phyloP scores from a whole-genome alignment of 805 yeast genomes.

The Ogataea kodamae region DNA sequence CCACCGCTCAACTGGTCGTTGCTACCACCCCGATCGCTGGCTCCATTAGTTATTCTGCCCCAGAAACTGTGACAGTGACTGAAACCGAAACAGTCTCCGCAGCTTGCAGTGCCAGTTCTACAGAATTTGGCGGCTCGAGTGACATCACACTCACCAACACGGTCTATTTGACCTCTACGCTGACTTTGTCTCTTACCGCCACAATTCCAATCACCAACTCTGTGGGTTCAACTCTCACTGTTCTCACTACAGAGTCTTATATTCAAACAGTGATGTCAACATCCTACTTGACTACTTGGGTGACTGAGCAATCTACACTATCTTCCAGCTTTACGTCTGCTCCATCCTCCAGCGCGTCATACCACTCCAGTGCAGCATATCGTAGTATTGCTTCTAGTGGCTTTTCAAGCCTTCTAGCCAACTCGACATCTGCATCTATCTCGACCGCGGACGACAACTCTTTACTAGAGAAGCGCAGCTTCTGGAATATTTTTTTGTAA shows the following conservation, averaged over 20 bases:
- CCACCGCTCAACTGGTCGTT: constrained; percentile 9
- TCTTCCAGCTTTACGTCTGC: constrained; percentile 9
- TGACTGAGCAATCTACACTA: constrained; percentile 15
- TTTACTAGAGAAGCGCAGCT: constrained; percentile 17
- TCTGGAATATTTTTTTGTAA: constrained; percentile 20
- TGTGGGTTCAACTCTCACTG: constrained; percentile 28
- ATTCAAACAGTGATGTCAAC: constrained; percentile 24
- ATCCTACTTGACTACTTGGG: constrained; percentile 16
- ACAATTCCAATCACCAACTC: constrained; percentile 32
- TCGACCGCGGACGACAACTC: constrained; percentile 14
- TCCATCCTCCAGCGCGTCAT: constrained; percentile 9
- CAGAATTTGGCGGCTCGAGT: constrained; percentile 5
- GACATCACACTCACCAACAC: constrained; percentile 18
- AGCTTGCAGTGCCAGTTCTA: constrained; percentile 5
- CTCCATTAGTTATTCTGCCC: constrained; percentile 9
- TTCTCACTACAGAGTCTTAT: constrained; percentile 30
- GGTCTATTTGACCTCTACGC: constrained; percentile 21
- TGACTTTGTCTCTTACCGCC: constrained; percentile 32
- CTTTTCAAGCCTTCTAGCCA: constrained; percentile 9
- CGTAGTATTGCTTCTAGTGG: no score
- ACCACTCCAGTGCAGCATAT: constrained; percentile 12
- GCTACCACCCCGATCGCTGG: constrained; percentile 5
- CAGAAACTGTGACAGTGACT: constrained; percentile 31
- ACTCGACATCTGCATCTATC: constrained; percentile 14
- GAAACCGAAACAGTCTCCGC: constrained; percentile 17